A percentile compares a stretch with the other conserved stretches of the same genome.
phyloP scores from a whole-genome alignment of 306 rosid genomes.

The Quercus variabilis region DNA sequence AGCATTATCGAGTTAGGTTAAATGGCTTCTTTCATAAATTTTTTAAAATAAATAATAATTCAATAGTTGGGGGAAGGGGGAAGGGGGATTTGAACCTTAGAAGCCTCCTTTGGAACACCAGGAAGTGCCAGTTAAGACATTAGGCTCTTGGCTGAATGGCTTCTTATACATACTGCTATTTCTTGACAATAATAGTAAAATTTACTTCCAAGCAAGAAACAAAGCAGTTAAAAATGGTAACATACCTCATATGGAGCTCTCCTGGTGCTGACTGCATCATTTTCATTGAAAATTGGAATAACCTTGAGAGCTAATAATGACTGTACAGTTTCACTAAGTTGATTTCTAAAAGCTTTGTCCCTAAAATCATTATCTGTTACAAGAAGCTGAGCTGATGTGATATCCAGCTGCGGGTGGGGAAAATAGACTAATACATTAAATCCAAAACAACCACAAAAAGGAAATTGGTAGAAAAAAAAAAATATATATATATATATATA shows the following conservation, averaged over 20 bases:
- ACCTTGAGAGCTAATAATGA: conserved; percentile 69
- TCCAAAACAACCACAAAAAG: conserved; percentile 1
- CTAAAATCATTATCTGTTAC: conserved; percentile 95
- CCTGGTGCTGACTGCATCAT: conserved; percentile 97
- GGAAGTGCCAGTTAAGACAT: too few relatives aligned
- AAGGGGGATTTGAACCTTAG: too few relatives aligned
- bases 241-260: conserved; percentile 96
- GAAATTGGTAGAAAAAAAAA: not conserved
- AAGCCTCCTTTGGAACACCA: too few relatives aligned
- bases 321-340: conserved; percentile 72
- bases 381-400: conserved; percentile 94
- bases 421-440: conserved; percentile 20
- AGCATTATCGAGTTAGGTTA: not conserved
- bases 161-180: not conserved
- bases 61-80: too few relatives aligned
- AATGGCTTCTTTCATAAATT: not conserved
- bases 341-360: conserved; percentile 85
- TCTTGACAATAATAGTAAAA: not conserved
- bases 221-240: conserved; percentile 15
- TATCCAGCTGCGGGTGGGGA: conserved; percentile 64
- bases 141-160: not conserved
- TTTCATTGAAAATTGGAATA: conserved; percentile 89
- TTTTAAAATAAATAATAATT: too few relatives aligned
- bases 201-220: not conserved
- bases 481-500: not conserved